These are phyloP conservation scores for Cenococcum geophilum DNA, from an alignment of 495 filamentous ascomycete species.

Conservation along the genomic window DNA sequence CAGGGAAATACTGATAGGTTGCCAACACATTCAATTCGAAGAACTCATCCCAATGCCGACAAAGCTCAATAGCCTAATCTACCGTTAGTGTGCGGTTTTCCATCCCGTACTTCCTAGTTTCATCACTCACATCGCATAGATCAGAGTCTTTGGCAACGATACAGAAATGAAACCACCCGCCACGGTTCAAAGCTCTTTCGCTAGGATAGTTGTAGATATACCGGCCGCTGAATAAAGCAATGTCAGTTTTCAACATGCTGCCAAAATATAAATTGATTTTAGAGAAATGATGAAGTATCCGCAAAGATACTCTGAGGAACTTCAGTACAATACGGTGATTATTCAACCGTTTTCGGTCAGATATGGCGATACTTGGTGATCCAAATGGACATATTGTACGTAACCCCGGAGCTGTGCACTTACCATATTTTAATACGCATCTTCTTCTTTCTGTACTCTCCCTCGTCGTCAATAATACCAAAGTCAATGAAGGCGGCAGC, in stretches of 20 bases:
- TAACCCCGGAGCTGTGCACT: not conserved
- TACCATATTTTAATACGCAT: slow-evolving; percentile 45
- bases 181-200: slow-evolving; percentile 46
- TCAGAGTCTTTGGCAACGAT: slow-evolving; percentile 48
- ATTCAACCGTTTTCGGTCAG: no score
- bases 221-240: slow-evolving; percentile 31
- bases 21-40: slow-evolving; percentile 46
- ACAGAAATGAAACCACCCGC: slow-evolving; percentile 52
- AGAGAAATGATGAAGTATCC: no score
- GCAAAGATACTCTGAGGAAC: no score
- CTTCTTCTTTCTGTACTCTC: slow-evolving; percentile 30
- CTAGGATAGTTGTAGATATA: slow-evolving; percentile 53
- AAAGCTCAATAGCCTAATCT: slow-evolving; percentile 42
- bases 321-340: no score
- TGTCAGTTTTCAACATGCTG: no score
- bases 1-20: slow-evolving; percentile 47
- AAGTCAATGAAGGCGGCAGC: slow-evolving; percentile 2
- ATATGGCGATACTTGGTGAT: no score
- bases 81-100: not conserved
- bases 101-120: not conserved
- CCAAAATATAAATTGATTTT: no score
- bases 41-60: slow-evolving; percentile 52
- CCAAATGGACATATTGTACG: no score
- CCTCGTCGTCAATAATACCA: slow-evolving; percentile 28
- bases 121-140: slow-evolving; percentile 22